These are phyloP conservation scores for Trifolium repens DNA, from an alignment of 306 rosid genomes.

Conservation along the genomic window DNA sequence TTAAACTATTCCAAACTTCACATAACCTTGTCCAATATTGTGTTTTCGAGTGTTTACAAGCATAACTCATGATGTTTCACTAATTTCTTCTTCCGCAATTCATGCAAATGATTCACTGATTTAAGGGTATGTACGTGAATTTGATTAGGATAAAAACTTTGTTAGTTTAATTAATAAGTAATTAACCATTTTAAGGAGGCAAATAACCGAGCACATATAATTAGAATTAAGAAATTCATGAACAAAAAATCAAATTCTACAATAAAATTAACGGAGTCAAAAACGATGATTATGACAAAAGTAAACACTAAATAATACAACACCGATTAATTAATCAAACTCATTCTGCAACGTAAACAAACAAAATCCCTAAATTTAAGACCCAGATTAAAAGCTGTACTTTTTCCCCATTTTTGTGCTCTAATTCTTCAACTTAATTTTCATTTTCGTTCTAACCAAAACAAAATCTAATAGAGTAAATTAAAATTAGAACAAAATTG, in stretches of 20 bases:
- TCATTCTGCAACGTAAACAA: background rate
- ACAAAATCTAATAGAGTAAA: slow-evolving; percentile 15
- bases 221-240: background rate
- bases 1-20: slow-evolving; percentile 14
- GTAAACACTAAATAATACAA: background rate
- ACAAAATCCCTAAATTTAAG: background rate
- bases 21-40: background rate
- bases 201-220: too few relatives aligned
- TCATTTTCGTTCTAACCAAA: background rate
- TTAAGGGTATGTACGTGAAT: too few relatives aligned
- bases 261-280: slow-evolving; percentile 6
- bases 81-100: background rate
- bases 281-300: slow-evolving; percentile 12
- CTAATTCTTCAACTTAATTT: background rate
- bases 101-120: slow-evolving; percentile 12
- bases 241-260: background rate
- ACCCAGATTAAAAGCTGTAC: slow-evolving; percentile 22
- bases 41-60: background rate
- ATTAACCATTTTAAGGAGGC: too few relatives aligned
- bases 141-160: too few relatives aligned
- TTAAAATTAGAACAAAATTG: background rate
- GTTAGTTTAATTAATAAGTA: too few relatives aligned
- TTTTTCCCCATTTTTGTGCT: background rate
- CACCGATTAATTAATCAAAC: background rate
- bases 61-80: background rate